A percentile compares a stretch with the other conserved stretches of the same genome.
These are phyloP conservation scores for Gossypium trilobum DNA, from an alignment of 441 rosid species.

Conservation along the genomic window DNA sequence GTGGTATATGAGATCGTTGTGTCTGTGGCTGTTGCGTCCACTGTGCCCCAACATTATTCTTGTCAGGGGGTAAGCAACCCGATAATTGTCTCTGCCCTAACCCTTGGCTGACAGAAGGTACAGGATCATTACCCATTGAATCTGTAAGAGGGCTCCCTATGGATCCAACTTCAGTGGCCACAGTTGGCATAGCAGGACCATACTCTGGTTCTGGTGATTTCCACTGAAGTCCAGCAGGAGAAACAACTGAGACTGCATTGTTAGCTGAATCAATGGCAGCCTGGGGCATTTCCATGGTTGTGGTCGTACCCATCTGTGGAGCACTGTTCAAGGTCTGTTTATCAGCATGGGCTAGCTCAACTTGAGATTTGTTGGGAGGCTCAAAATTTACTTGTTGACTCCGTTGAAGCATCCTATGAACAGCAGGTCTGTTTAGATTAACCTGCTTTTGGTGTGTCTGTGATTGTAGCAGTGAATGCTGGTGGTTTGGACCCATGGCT, in stretches of 20 bases:
- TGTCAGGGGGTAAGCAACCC: slow-evolving; percentile 43
- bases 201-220: slow-evolving; percentile 45
- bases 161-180: slow-evolving; percentile 35
- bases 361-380: slow-evolving; percentile 44
- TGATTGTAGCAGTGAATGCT: slow-evolving; percentile 40
- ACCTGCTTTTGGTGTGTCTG: slow-evolving; percentile 59
- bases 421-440: slow-evolving; percentile 40
- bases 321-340: slow-evolving; percentile 35
- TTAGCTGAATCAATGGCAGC: slow-evolving; percentile 39
- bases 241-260: slow-evolving; percentile 21
- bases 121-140: slow-evolving; percentile 43
- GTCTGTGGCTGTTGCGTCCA: slow-evolving; percentile 42
- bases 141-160: slow-evolving; percentile 34
- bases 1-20: slow-evolving; percentile 32
- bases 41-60: slow-evolving; percentile 35
- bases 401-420: slow-evolving; percentile 55
- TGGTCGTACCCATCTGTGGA: slow-evolving; percentile 31
- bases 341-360: slow-evolving; percentile 40
- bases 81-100: slow-evolving; percentile 51
- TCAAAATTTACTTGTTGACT: slow-evolving; percentile 47
- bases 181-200: slow-evolving; percentile 33
- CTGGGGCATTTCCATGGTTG: slow-evolving; percentile 34
- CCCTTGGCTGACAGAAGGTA: slow-evolving; percentile 41
- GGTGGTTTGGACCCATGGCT: slow-evolving; percentile 48
- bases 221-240: slow-evolving; percentile 31